These are phyloP conservation scores for Mallotus nudiflorus DNA, from an alignment of 345 rosid species.

Conservation along the genomic window DNA sequence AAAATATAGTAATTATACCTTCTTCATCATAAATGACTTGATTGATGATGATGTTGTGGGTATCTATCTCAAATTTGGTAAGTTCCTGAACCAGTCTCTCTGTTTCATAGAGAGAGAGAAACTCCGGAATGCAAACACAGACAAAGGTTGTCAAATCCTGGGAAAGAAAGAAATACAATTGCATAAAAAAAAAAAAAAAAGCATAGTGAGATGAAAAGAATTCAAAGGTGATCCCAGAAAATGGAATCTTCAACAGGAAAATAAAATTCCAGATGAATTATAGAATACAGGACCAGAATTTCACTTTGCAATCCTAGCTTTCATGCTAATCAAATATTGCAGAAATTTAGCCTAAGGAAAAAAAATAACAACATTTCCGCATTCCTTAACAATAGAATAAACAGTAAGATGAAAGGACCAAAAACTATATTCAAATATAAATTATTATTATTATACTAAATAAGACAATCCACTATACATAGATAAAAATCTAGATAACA, in stretches of 20 bases:
- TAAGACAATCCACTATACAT: too few species aligned
- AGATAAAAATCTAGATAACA: not conserved
- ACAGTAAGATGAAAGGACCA: too few species aligned
- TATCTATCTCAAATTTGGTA: slow-evolving; percentile 94
- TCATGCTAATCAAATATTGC: not conserved
- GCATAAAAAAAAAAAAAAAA: slow-evolving; percentile 2
- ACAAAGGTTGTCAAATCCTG: slow-evolving; percentile 97
- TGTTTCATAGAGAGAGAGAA: slow-evolving; percentile 95
- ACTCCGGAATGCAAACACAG: slow-evolving; percentile 99
- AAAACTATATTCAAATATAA: too few species aligned
- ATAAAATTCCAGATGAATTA: not conserved
- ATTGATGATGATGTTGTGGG: slow-evolving; percentile 94
- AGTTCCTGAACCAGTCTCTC: slow-evolving; percentile 99
- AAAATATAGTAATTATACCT: slow-evolving; percentile 41
- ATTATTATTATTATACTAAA: too few species aligned
- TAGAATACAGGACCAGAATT: not conserved
- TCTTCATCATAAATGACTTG: slow-evolving; percentile 91
- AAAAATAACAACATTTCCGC: not conserved
- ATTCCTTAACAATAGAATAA: too few species aligned
- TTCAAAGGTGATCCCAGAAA: not conserved
- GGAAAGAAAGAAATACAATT: slow-evolving; percentile 19
- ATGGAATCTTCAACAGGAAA: not conserved
- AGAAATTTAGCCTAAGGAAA: not conserved
- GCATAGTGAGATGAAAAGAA: not conserved
- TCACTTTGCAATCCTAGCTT: not conserved